Evolutionary conservation across 495 filamentous ascomycete genomes (phyloP).

Genomic region (Trypethelium eluteriae): DNA sequence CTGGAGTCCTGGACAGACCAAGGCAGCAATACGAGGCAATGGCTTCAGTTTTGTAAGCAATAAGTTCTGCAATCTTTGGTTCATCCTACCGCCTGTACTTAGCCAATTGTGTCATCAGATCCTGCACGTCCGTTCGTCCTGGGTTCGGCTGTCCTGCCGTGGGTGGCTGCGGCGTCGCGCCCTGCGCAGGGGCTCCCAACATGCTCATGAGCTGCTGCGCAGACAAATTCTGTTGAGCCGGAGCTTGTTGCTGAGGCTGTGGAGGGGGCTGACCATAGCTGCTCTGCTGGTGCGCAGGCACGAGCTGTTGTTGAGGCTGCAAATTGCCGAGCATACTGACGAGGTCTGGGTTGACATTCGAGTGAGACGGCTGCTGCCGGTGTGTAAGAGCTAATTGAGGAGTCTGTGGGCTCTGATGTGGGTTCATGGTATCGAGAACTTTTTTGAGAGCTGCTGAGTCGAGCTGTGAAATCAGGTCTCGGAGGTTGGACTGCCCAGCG

Average conservation of each 20-base stretch:
- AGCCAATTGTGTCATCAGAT: constrained; percentile 54
- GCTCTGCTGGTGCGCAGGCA: constrained; percentile 3
- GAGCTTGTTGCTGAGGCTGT: constrained; percentile 24
- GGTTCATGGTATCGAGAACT: constrained; percentile 56
- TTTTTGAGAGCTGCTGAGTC: constrained; percentile 66
- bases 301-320: constrained; percentile 7
- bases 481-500: constrained; percentile 42
- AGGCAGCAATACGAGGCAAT: too few relatives aligned
- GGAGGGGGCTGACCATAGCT: constrained; percentile 16
- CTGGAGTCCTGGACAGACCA: too few relatives aligned
- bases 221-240: constrained; percentile 18
- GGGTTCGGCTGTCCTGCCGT: constrained; percentile 36
- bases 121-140: constrained; percentile 44
- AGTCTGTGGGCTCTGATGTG: constrained; percentile 20
- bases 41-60: too few relatives aligned
- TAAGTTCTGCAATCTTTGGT: background rate
- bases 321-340: constrained; percentile 8
- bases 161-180: constrained; percentile 15
- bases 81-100: constrained; percentile 50
- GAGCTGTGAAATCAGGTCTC: constrained; percentile 53
- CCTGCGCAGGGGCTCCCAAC: background rate
- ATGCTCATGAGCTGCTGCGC: background rate
- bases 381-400: constrained; percentile 19
- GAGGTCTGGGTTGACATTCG: constrained; percentile 7
- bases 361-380: constrained; percentile 1